These are phyloP conservation scores for Botrytis fragariae DNA, from an alignment of 2,329 filamentous ascomycete genomes.

Conservation along the genomic window DNA sequence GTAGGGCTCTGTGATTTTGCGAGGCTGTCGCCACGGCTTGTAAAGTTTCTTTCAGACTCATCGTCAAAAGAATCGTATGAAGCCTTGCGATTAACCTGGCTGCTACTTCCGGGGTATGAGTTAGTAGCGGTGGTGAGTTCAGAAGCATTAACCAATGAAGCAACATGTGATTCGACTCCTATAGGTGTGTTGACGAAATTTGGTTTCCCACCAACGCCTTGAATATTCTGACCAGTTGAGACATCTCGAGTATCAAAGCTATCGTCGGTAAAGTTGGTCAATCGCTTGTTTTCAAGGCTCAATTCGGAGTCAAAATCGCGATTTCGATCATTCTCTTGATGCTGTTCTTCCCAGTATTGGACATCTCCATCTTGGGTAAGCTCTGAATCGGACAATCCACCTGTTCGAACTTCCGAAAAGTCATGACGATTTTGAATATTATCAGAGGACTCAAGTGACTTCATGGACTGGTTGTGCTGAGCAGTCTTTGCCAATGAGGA, in stretches of 20 bases:
- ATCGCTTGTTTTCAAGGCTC: constrained; percentile 53
- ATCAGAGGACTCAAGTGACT: constrained; percentile 46
- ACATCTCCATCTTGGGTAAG: constrained; percentile 44
- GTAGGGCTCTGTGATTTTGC: constrained; percentile 40
- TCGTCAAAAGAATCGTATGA: constrained; percentile 39
- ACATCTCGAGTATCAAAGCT: constrained; percentile 54
- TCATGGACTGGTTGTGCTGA: constrained; percentile 49
- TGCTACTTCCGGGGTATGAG: constrained; percentile 45
- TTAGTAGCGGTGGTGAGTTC: constrained; percentile 66
- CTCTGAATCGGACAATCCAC: constrained; percentile 43
- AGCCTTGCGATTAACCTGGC: constrained; percentile 33
- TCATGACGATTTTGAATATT: constrained; percentile 38
- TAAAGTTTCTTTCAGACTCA: constrained; percentile 38
- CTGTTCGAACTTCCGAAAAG: constrained; percentile 37
- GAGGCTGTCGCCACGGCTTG: constrained; percentile 44
- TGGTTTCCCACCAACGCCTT: constrained; percentile 68
- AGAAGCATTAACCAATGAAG: constrained; percentile 79
- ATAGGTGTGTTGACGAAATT: constrained; percentile 69
- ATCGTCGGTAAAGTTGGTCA: constrained; percentile 55
- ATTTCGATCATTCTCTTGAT: constrained; percentile 38
- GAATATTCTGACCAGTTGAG: constrained; percentile 67
- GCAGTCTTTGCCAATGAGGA: constrained; percentile 62
- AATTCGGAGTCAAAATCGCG: constrained; percentile 56
- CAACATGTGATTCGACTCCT: constrained; percentile 84
- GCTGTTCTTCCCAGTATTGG: constrained; percentile 40